Percentiles rank a stretch among this genome's conserved stretches.
Conservation (phyloP, 1,284 basidiomycete genomes). For the Microbotryomycetes sp. region DNA sequence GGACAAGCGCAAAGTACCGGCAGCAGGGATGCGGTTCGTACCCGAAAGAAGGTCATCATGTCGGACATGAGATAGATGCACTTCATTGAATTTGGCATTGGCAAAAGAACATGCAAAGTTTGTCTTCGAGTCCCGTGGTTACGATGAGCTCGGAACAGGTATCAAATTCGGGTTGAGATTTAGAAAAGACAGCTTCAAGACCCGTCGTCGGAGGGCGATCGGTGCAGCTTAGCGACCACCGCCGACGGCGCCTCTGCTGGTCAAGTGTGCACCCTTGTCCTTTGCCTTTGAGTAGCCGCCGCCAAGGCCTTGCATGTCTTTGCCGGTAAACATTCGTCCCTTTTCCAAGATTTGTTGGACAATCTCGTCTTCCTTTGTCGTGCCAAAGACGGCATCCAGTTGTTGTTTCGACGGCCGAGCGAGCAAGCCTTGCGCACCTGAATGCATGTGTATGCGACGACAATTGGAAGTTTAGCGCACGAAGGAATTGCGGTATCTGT, state of each 20-base stretch:
- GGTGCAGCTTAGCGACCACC: neutral
- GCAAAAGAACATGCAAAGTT: too few species aligned
- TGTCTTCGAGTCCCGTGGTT: too few species aligned
- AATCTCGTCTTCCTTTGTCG: slow-evolving; percentile 39
- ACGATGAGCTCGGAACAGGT: too few species aligned
- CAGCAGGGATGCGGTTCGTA: too few species aligned
- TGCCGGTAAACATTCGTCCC: slow-evolving; percentile 32
- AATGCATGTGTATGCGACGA: neutral
- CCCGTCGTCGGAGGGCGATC: neutral
- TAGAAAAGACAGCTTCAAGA: too few species aligned
- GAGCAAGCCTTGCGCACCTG: slow-evolving; percentile 41
- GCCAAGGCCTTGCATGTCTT: slow-evolving; percentile 19
- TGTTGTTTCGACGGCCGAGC: slow-evolving; percentile 41
- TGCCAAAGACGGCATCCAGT: slow-evolving; percentile 40
- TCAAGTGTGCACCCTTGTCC: neutral
- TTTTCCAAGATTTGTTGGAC: slow-evolving; percentile 38
- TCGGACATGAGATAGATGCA: too few species aligned
- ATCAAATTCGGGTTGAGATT: too few species aligned
- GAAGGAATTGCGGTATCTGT: too few species aligned
- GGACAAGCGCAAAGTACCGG: too few species aligned
- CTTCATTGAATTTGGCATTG: too few species aligned
- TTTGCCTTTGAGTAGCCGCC: neutral
- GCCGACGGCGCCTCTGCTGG: neutral
- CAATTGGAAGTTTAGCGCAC: neutral
- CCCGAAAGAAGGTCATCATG: too few species aligned